These are phyloP conservation scores for Xylaria sp. DNA, from an alignment of 2,329 filamentous ascomycete genomes.

Conservation along the genomic window DNA sequence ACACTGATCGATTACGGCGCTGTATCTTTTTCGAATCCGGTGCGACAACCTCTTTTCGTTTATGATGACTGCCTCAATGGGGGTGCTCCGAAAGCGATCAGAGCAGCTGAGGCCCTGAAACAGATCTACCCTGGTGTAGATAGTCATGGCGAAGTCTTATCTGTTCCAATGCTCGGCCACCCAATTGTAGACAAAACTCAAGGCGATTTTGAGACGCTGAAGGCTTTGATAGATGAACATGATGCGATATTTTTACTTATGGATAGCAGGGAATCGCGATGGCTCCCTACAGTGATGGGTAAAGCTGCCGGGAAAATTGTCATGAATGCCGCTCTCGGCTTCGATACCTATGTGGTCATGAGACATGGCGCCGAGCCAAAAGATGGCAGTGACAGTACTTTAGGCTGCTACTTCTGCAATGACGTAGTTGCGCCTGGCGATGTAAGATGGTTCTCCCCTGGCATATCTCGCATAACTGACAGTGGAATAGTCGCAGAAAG, in stretches of 20 bases:
- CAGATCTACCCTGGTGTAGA: constrained; percentile 93
- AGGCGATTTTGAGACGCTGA: constrained; percentile 78
- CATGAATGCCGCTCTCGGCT: constrained; percentile 94
- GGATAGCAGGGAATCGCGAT: constrained; percentile 93
- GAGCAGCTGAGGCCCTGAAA: constrained; percentile 81
- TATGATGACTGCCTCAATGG: constrained; percentile 90
- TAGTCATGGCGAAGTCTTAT: constrained; percentile 79
- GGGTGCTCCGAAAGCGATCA: constrained; percentile 82
- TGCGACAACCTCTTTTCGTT: constrained; percentile 90
- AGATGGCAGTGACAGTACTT: constrained; percentile 67
- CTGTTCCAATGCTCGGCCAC: constrained; percentile 96
- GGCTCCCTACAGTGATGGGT: constrained; percentile 95
- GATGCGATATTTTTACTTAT: constrained; percentile 96
- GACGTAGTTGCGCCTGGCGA: constrained; percentile 95
- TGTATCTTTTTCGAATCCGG: constrained; percentile 96
- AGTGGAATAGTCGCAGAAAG: constrained; percentile 80
- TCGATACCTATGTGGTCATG: constrained; percentile 98
- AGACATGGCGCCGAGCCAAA: constrained; percentile 79
- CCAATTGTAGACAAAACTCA: constrained; percentile 80
- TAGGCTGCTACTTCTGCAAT: constrained; percentile 98
- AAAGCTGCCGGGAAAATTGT: constrained; percentile 94
- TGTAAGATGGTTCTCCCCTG: constrained; percentile 63
- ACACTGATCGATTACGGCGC: constrained; percentile 94
- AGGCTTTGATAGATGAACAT: constrained; percentile 80
- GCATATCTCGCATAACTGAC: constrained; percentile 39